Conservation (phyloP, 129 eudicot genomes). For the Pittosporum tobira region DNA sequence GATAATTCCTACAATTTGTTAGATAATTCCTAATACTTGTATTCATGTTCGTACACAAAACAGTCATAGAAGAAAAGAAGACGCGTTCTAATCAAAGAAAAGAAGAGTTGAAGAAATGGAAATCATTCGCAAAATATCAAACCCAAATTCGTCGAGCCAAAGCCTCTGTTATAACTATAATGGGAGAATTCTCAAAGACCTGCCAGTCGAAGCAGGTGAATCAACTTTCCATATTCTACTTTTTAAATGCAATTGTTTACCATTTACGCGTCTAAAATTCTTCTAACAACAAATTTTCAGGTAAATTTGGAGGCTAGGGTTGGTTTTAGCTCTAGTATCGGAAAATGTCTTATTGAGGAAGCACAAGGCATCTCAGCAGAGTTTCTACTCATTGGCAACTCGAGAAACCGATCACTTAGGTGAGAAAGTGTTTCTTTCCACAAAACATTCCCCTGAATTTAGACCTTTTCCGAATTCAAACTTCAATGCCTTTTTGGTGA, state of each 20-base stretch:
- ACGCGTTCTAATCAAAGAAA: conserved; percentile 16
- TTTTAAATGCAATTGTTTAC: neutral
- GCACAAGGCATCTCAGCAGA: conserved; percentile 46
- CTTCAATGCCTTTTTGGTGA: neutral
- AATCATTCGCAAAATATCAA: conserved; percentile 31
- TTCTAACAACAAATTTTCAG: conserved; percentile 23
- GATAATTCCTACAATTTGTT: neutral
- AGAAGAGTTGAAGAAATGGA: conserved; percentile 22
- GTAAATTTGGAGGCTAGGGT: conserved; percentile 84
- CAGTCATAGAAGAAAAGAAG: conserved; percentile 28
- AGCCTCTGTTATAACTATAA: conserved; percentile 61
- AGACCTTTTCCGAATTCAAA: neutral
- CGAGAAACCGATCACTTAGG: conserved; percentile 28
- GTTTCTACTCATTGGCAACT: conserved; percentile 51
- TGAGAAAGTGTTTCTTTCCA: conserved; percentile 7
- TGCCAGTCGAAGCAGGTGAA: conserved; percentile 60
- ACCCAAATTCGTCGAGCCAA: conserved; percentile 59
- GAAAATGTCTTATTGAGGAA: conserved; percentile 66
- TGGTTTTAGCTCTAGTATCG: conserved; percentile 49
- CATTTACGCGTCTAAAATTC: neutral
- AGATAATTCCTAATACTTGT: neutral
- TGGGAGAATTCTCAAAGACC: conserved; percentile 63
- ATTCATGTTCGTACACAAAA: neutral
- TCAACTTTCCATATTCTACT: neutral
- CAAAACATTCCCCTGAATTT: neutral